These are phyloP conservation scores for Tinospora cordifolia DNA, from an alignment of 164 flowering plant genomes.

Conservation along the genomic window DNA sequence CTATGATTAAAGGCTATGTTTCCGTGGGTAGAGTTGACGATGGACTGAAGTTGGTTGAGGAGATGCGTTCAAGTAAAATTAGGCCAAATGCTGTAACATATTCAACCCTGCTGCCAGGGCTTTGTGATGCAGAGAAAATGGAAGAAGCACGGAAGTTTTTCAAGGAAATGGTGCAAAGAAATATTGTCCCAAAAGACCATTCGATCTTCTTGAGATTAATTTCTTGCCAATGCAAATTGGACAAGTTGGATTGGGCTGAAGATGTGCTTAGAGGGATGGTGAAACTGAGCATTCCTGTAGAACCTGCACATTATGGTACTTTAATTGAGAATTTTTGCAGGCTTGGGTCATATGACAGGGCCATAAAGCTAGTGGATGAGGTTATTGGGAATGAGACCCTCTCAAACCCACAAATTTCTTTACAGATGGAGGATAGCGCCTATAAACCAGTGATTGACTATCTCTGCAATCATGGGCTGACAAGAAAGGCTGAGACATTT, in stretches of 20 bases:
- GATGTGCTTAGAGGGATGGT: slow-evolving; percentile 77
- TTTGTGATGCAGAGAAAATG: slow-evolving; percentile 75
- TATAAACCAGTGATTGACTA: slow-evolving; percentile 66
- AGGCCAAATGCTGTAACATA: slow-evolving; percentile 67
- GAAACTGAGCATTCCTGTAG: slow-evolving; percentile 59
- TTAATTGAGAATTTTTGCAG: slow-evolving; percentile 69
- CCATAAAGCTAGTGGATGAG: slow-evolving; percentile 59
- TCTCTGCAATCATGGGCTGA: slow-evolving; percentile 60
- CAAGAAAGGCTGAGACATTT: slow-evolving; percentile 58
- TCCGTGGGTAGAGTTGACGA: slow-evolving; percentile 60
- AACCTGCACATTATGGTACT: slow-evolving; percentile 84
- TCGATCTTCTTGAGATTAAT: slow-evolving; percentile 59
- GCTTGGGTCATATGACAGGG: slow-evolving; percentile 49
- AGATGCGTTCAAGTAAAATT: slow-evolving; percentile 59
- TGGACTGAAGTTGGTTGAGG: slow-evolving; percentile 54
- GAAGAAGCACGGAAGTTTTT: slow-evolving; percentile 47
- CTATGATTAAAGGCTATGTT: slow-evolving; percentile 84
- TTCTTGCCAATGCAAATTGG: slow-evolving; percentile 48
- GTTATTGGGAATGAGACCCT: slow-evolving; percentile 71
- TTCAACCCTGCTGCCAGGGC: slow-evolving; percentile 69
- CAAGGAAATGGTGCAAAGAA: slow-evolving; percentile 60
- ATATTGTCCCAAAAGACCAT: slow-evolving; percentile 60
- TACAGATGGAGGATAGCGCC: slow-evolving; percentile 60
- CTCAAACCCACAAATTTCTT: slow-evolving; percentile 39
- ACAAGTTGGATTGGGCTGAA: slow-evolving; percentile 61